Conservation (phyloP, 164 flowering plant species). For the Nymphaea thermarum region DNA sequence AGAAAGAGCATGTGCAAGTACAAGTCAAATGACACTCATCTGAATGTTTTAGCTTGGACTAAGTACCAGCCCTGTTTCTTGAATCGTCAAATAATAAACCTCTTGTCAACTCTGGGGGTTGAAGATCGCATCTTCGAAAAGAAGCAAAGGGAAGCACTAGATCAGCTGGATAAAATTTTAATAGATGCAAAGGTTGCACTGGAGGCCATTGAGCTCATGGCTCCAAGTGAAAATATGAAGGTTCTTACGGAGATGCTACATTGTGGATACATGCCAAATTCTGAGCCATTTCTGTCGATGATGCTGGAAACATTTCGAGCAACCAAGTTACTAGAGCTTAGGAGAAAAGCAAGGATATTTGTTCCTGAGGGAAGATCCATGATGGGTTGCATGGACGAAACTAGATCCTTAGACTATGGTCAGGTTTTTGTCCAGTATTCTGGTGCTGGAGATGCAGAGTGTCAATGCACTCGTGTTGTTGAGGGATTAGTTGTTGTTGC, state of each 20-base stretch:
- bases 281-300: conserved; percentile 84
- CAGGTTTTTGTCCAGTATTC: conserved; percentile 78
- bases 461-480: conserved; percentile 13
- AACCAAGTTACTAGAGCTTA: conserved; percentile 51
- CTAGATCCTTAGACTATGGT: conserved; percentile 66
- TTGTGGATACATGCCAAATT: conserved; percentile 64
- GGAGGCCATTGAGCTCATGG: conserved; percentile 61
- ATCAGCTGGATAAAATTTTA: conserved; percentile 44
- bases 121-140: conserved; percentile 41
- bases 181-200: conserved; percentile 50
- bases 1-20: conserved; percentile 75
- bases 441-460: conserved; percentile 9
- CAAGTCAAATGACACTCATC: conserved; percentile 34
- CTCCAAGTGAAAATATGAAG: conserved; percentile 55
- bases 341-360: conserved; percentile 56
- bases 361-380: conserved; percentile 55
- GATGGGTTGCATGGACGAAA: conserved; percentile 96
- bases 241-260: conserved; percentile 65
- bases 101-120: conserved; percentile 83
- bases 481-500: conserved; percentile 66
- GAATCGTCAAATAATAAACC: conserved; percentile 76
- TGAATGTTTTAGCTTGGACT: conserved; percentile 72
- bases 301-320: conserved; percentile 68
- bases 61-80: conserved; percentile 74
- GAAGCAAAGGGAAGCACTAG: conserved; percentile 59